A percentile compares a stretch with the other conserved stretches of the same genome.
These are phyloP conservation scores for Chalciporus sp. DNA, from an alignment of 1,284 basidiomycete species.

Conservation along the genomic window DNA sequence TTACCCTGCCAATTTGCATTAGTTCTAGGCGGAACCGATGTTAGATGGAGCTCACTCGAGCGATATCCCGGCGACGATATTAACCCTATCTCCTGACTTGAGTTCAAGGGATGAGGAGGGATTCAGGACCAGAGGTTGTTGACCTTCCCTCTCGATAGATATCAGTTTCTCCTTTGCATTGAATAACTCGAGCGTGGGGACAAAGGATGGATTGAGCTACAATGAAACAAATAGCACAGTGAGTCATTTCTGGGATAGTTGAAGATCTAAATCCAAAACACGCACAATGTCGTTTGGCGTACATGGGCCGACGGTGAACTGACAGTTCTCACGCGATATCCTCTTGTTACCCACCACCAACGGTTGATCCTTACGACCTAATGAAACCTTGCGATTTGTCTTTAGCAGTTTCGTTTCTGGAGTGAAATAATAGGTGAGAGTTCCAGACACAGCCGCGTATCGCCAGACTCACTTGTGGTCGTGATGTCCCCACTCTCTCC, in stretches of 20 bases:
- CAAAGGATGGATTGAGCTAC: constrained; percentile 42
- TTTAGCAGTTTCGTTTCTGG: constrained; percentile 66
- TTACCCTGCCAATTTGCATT: constrained; percentile 39
- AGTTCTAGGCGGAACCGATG: background rate
- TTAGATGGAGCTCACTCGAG: constrained; percentile 43
- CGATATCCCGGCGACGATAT: constrained; percentile 45
- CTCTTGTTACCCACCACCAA: constrained; percentile 59
- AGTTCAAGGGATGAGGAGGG: constrained; percentile 38
- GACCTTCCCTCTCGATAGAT: constrained; percentile 38
- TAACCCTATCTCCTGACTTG: constrained; percentile 52
- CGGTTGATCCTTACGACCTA: constrained; percentile 57
- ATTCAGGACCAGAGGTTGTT: constrained; percentile 30
- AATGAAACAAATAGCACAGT: background rate
- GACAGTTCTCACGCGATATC: constrained; percentile 60
- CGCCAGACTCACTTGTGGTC: constrained; percentile 23
- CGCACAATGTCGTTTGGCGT: constrained; percentile 56
- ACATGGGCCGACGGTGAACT: constrained; percentile 54
- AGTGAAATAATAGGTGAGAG: background rate
- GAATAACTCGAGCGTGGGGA: constrained; percentile 45
- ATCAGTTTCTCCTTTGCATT: constrained; percentile 51
- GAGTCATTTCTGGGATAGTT: background rate
- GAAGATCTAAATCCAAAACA: background rate
- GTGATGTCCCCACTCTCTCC: constrained; percentile 18
- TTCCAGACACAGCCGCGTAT: background rate
- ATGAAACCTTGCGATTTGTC: constrained; percentile 48